A percentile compares a stretch with the other conserved stretches of the same genome.
Conservation (phyloP, 2,329 filamentous ascomycete genomes). For the Ceratocystis diversiconidia region DNA sequence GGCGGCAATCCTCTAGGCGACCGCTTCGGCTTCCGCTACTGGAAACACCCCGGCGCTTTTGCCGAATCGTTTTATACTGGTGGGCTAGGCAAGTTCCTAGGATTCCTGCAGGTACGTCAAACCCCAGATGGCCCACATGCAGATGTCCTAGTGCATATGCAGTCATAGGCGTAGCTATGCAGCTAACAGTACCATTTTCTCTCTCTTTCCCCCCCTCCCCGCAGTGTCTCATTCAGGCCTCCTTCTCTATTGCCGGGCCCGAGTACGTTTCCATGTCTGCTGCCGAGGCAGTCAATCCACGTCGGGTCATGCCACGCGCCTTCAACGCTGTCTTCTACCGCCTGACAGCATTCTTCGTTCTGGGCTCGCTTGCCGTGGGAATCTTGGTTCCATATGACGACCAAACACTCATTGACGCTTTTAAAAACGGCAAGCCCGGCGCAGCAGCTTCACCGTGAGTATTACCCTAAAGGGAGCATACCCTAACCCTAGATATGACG, state of each 20-base stretch:
- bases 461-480: neutral
- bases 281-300: constrained; percentile 57
- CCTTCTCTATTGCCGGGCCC: constrained; percentile 53
- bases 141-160: neutral
- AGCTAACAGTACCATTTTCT: neutral
- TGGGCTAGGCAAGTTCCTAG: constrained; percentile 55
- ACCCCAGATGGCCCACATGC: neutral
- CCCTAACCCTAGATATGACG: neutral
- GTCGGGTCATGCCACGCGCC: constrained; percentile 54
- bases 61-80: constrained; percentile 50
- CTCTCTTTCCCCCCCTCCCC: constrained; percentile 25
- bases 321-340: constrained; percentile 72
- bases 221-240: constrained; percentile 57
- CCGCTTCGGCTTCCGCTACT: constrained; percentile 55
- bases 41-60: constrained; percentile 56
- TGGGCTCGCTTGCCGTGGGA: constrained; percentile 58
- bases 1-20: constrained; percentile 65
- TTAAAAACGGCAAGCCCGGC: constrained; percentile 42
- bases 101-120: constrained; percentile 35
- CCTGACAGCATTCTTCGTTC: constrained; percentile 59
- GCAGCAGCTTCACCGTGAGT: constrained; percentile 52
- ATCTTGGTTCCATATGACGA: constrained; percentile 60
- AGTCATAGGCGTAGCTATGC: neutral
- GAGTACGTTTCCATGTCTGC: constrained; percentile 57
- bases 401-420: constrained; percentile 44